Base-by-base conservation (phyloP, 2,329 filamentous ascomycete species). In the Pyrenophora tritici-repentis region DNA sequence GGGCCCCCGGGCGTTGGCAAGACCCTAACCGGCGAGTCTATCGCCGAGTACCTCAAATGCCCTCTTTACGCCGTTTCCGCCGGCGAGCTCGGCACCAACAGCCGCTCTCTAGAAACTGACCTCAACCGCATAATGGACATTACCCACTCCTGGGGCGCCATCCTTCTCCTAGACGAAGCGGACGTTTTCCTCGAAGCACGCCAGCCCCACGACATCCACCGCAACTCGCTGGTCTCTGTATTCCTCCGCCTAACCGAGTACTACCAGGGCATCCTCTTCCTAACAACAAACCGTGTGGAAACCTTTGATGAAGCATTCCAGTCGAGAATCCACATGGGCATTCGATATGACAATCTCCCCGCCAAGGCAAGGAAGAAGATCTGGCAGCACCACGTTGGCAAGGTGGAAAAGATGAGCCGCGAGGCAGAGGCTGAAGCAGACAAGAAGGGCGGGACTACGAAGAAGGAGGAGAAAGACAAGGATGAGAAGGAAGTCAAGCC, bases 291-390 rank as follows among this genome's bases (percentile, higher is more conserved):
- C 70, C 85, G 91, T 1, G 90, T 95, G 1, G 84, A 88, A 76
- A 92, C 89, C 0, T 95, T 96, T 65, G 91, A 96, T 63, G 90
- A 94, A 55, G 91, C 91, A 0, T 96, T 96, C 79, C 89, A 94
- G 68, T 90, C 86, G 61, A 85, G 91, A 18, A 95, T 96, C 55
- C 90, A 96, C 71, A 87, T 96, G 62, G 89, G 90, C 0, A 78
- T 96, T 7, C 82, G 88, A 22, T 96, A 96, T 73, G 88, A 89
- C 33, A 85, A 88, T 41, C 80, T 96, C 7, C 86, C 85, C 33
- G 72, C 76, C 4, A 87, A 87, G 64, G 90, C 91, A 9, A 88
- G 89, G 75, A 86, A 86, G 62, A 81, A 84, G 53, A 89, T 96
- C 38, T 96, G 93, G 85, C 86, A 86, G 73, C 87, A 91, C 75